phyloP scores from a whole-genome alignment of 2,329 filamentous ascomycete genomes.

The Scorias spongiosa region DNA sequence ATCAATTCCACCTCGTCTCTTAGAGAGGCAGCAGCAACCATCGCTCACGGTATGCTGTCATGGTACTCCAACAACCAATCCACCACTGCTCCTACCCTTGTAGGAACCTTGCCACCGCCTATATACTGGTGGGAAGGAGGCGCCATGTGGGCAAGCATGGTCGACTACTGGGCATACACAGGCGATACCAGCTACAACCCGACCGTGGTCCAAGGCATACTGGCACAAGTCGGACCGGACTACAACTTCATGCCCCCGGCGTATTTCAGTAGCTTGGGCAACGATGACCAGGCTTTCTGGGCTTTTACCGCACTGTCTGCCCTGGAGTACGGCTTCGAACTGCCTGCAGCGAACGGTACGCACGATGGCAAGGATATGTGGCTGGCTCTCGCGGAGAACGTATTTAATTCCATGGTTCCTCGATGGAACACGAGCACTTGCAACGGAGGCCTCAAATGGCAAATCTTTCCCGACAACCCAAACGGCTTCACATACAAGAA shows the following conservation, averaged over 20 bases:
- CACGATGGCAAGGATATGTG: conserved; percentile 35
- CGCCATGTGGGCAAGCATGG: conserved; percentile 17
- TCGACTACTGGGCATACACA: conserved; percentile 33
- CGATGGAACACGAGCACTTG: conserved; percentile 57
- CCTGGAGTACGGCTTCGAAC: conserved; percentile 59
- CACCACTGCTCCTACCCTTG: conserved; percentile 11
- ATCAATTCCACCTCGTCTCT: conserved; percentile 16
- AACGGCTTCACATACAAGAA: conserved; percentile 46
- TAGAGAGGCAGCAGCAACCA: conserved; percentile 14
- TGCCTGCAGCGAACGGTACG: conserved; percentile 35
- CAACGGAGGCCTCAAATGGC: conserved; percentile 67
- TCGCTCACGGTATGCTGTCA: conserved; percentile 20
- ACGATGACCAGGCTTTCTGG: conserved; percentile 62
- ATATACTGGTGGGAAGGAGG: conserved; percentile 32
- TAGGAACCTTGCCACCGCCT: conserved; percentile 28
- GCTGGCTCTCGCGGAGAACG: conserved; percentile 63
- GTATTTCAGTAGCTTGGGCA: conserved; percentile 23
- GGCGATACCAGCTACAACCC: conserved; percentile 28
- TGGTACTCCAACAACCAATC: conserved; percentile 21
- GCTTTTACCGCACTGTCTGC: conserved; percentile 67
- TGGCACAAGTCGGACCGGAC: conserved; percentile 25
- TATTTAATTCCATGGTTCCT: conserved; percentile 61
- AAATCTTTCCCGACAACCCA: conserved; percentile 63
- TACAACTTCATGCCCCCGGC: conserved; percentile 28
- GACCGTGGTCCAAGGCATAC: conserved; percentile 28